A percentile compares a stretch with the other conserved stretches of the same genome.
Evolutionary conservation across 768 basidiomycete species (phyloP).

Genomic region (Leucogyrophana mollusca): DNA sequence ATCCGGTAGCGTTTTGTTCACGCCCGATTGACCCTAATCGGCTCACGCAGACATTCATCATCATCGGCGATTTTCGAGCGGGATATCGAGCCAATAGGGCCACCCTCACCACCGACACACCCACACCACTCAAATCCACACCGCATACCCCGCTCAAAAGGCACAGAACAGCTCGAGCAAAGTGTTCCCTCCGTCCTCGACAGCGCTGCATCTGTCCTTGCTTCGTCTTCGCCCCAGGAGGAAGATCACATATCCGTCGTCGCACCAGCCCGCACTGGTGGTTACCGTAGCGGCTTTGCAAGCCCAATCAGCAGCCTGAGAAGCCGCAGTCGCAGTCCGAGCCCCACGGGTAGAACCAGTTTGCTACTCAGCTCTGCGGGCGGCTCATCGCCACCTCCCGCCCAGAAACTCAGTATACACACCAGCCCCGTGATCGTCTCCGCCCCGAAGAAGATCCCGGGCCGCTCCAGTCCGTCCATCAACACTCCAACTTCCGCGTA

Average conservation of each 20-base stretch:
- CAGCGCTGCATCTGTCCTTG: slow-evolving; percentile 73
- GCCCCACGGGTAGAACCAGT: slow-evolving; percentile 49
- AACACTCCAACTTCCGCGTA: slow-evolving; percentile 51
- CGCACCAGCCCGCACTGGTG: slow-evolving; percentile 43
- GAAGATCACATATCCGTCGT: slow-evolving; percentile 63
- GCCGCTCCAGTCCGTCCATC: slow-evolving; percentile 28
- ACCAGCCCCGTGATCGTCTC: slow-evolving; percentile 15
- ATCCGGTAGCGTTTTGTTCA: slow-evolving; percentile 13
- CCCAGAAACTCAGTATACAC: slow-evolving; percentile 21
- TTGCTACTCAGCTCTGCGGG: slow-evolving; percentile 50
- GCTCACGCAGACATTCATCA: slow-evolving; percentile 52
- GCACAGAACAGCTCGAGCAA: slow-evolving; percentile 72
- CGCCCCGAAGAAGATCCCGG: neutral
- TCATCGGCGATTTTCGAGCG: slow-evolving; percentile 92
- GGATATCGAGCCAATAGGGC: slow-evolving; percentile 69
- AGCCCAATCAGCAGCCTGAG: slow-evolving; percentile 65
- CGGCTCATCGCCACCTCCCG: slow-evolving; percentile 21
- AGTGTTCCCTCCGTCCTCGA: slow-evolving; percentile 86
- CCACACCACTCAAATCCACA: slow-evolving; percentile 59
- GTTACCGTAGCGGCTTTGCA: slow-evolving; percentile 50
- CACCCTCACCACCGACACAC: slow-evolving; percentile 36
- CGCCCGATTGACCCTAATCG: slow-evolving; percentile 8
- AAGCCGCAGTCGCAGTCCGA: slow-evolving; percentile 65
- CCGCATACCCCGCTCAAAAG: slow-evolving; percentile 68
- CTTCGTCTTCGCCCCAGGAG: slow-evolving; percentile 43